Evolutionary conservation across 179 eudicot species (phyloP).

Genomic region (Spergularia azorica): DNA sequence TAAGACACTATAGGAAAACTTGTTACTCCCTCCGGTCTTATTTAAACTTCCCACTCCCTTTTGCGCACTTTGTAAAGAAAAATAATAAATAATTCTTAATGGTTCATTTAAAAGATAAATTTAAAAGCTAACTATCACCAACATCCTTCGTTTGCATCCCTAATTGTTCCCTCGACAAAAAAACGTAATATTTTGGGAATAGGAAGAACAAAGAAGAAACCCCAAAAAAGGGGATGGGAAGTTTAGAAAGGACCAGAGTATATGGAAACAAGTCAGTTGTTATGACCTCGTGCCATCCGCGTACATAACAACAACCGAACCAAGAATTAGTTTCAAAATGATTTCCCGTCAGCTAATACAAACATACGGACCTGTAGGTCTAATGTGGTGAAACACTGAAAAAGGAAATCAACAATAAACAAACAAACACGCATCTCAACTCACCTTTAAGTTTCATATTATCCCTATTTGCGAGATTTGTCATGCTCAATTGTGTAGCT

Average conservation of each 20-base stretch:
- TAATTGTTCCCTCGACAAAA: too few species aligned
- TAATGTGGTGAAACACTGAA: neutral
- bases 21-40: too few species aligned
- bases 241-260: neutral
- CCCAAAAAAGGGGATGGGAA: too few species aligned
- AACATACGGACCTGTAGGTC: neutral
- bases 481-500: conserved; percentile 17
- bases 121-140: too few species aligned
- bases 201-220: too few species aligned
- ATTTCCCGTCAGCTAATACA: neutral
- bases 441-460: conserved; percentile 34
- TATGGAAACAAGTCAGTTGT: neutral
- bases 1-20: neutral
- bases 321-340: neutral
- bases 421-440: neutral
- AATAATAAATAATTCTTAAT: too few species aligned
- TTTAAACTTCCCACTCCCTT: too few species aligned
- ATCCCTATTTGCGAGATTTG: conserved; percentile 18
- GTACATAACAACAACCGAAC: neutral
- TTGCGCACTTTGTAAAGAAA: too few species aligned
- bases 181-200: too few species aligned
- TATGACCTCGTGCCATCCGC: neutral
- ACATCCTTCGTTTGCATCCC: too few species aligned
- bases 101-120: too few species aligned
- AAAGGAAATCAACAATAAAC: neutral